Conservation (phyloP, 306 rosid genomes). For the Styphnolobium japonicum region DNA sequence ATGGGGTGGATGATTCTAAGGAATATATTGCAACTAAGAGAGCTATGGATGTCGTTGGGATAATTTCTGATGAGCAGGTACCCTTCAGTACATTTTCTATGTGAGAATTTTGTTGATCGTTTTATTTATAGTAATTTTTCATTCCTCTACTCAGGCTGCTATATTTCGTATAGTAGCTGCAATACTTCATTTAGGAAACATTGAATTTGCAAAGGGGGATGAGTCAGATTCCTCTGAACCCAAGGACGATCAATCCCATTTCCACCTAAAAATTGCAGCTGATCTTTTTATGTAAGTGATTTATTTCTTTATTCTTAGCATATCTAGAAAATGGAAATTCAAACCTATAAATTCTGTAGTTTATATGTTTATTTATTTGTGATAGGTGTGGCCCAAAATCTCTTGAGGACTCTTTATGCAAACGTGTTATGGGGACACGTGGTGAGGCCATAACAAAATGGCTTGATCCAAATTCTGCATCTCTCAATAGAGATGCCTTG, state of each 20-base stretch:
- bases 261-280: constrained; percentile 62
- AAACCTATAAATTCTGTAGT: constrained; percentile 1
- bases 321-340: neutral
- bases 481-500: constrained; percentile 60
- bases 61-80: constrained; percentile 65
- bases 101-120: neutral
- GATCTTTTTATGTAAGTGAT: constrained; percentile 57
- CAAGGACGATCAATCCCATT: constrained; percentile 58
- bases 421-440: constrained; percentile 67
- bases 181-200: constrained; percentile 68
- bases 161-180: constrained; percentile 68
- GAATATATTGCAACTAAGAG: constrained; percentile 62
- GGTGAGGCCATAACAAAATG: constrained; percentile 71
- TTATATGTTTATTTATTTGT: neutral
- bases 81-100: constrained; percentile 15
- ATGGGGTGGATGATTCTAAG: constrained; percentile 61
- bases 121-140: neutral
- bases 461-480: constrained; percentile 54
- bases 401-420: constrained; percentile 71
- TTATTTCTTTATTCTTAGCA: neutral
- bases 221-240: constrained; percentile 67
- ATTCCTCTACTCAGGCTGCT: constrained; percentile 46
- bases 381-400: constrained; percentile 61
- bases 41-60: constrained; percentile 76
- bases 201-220: constrained; percentile 58